phyloP scores from a whole-genome alignment of 2,329 filamentous ascomycete species.

The Zarea fungicola region DNA sequence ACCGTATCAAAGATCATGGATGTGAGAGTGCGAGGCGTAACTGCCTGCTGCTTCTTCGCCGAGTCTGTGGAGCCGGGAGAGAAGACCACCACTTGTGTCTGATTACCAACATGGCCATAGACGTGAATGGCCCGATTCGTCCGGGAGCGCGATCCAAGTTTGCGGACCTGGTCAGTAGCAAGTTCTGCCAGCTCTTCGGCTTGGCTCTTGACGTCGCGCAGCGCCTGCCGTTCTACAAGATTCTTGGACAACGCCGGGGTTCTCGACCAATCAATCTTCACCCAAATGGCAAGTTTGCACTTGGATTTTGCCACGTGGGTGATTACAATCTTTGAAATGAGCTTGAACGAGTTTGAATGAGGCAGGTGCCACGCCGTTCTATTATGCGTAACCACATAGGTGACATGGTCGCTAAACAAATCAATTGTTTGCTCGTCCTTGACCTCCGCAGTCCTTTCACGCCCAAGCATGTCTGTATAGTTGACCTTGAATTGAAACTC shows the following conservation, averaged over 20 bases:
- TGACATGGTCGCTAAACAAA: constrained; percentile 68
- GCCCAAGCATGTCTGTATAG: constrained; percentile 59
- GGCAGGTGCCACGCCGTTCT: constrained; percentile 80
- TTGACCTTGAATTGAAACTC: constrained; percentile 78
- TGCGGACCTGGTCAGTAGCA: constrained; percentile 70
- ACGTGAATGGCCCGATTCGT: constrained; percentile 75
- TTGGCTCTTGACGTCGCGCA: constrained; percentile 68
- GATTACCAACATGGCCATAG: constrained; percentile 69
- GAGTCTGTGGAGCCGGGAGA: constrained; percentile 44
- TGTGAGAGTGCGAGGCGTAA: constrained; percentile 58
- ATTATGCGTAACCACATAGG: constrained; percentile 58
- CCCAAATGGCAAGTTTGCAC: constrained; percentile 85
- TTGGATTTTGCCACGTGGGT: constrained; percentile 89
- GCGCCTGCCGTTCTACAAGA: constrained; percentile 63
- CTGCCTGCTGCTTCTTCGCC: constrained; percentile 51
- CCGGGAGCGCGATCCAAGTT: constrained; percentile 65
- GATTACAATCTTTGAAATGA: constrained; percentile 88
- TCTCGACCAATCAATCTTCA: constrained; percentile 80
- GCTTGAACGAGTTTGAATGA: constrained; percentile 68
- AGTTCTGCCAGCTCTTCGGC: constrained; percentile 71
- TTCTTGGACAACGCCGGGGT: constrained; percentile 56
- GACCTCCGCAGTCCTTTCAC: constrained; percentile 56
- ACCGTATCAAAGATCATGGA: constrained; percentile 68
- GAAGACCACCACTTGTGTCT: constrained; percentile 59
- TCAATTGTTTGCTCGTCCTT: constrained; percentile 85